These are phyloP conservation scores for Sclerotiophoma versabilis DNA, from an alignment of 2,329 filamentous ascomycete species.

Conservation along the genomic window DNA sequence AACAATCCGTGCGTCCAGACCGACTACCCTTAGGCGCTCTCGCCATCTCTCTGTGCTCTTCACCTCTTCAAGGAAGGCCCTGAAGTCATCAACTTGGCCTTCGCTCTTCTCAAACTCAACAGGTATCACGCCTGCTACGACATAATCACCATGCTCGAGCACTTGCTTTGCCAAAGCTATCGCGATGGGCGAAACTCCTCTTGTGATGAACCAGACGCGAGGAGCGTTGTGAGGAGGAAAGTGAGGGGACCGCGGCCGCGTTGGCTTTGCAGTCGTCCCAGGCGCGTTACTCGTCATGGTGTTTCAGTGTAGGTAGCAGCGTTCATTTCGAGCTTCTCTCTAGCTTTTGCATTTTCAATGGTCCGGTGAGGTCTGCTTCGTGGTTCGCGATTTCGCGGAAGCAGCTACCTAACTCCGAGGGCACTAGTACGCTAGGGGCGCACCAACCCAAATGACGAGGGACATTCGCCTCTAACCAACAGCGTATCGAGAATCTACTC, in stretches of 20 bases:
- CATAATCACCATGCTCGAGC: conserved; percentile 89
- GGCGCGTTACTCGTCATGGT: conserved; percentile 13
- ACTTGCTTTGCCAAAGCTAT: conserved; percentile 82
- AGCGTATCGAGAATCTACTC: neutral
- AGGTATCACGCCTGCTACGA: conserved; percentile 82
- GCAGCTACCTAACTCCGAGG: conserved; percentile 23
- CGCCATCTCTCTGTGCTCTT: conserved; percentile 80
- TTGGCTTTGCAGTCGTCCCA: conserved; percentile 27
- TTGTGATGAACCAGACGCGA: conserved; percentile 91
- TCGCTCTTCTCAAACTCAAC: conserved; percentile 76
- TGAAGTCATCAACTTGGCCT: conserved; percentile 76
- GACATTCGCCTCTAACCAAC: neutral
- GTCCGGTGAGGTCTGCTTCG: neutral
- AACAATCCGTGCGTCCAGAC: conserved; percentile 66
- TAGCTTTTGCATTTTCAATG: neutral
- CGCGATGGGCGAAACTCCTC: conserved; percentile 82
- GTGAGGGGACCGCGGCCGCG: conserved; percentile 53
- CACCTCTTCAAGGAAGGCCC: conserved; percentile 74
- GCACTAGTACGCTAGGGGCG: conserved; percentile 16
- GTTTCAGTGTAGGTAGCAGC: neutral
- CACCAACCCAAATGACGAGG: conserved; percentile 10
- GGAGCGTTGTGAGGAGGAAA: conserved; percentile 71
- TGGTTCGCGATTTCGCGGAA: conserved; percentile 10
- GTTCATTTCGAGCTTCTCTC: neutral
- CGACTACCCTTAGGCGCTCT: conserved; percentile 72